Base-by-base conservation (phyloP, 768 basidiomycete genomes). In the Mycena indigotica region DNA sequence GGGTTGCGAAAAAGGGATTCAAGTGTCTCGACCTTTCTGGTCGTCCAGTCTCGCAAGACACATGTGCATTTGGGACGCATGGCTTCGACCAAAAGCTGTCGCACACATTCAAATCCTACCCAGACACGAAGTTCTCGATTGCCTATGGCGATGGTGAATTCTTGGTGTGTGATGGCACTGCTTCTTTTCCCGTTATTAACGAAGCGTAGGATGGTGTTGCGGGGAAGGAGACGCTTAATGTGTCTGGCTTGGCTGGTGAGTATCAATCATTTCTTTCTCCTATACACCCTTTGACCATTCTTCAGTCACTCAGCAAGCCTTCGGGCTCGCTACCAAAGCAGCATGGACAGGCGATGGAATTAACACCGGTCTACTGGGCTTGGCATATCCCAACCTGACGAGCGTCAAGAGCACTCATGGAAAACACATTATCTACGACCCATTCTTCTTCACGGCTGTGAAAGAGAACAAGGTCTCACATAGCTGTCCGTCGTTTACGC, bases 371-470 rank as follows among this genome's bases (percentile, higher is more conserved):
- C 39, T 54, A 4, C 19, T 54, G 4, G 58, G 65, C 24, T 60
- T 65, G 25, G 62, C 64, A 16, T 65, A 53, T 19, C 65, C 66
- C 12, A 51, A 50, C 5, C 48, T 63, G 48, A 67, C 66, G 3
- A 63, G 54, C 28, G 64, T 61, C 10, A 52, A 28, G n/a, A 60
- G 63, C 4, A 48, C 60, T 16, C n/a, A 28, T 8, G 38, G 52
- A n/a, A 56, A 52, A n/a, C 53, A 54, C 5, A 29, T 63, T 44
- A 52, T 52, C 12, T 67, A 67, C 52, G 49, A 65, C 45, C 64
- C 66, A 10, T 55, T 67, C 32, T 61, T 65, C 41, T 63, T 65
- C 56, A 58, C 53, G 28, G 66, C 66, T 28, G 58, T 67, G 13
- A 39, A 65, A 32, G 45, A 67, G 54, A 54, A 56, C 8, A 30